phyloP scores from a whole-genome alignment of 441 rosid genomes.

The Gossypium trilobum region DNA sequence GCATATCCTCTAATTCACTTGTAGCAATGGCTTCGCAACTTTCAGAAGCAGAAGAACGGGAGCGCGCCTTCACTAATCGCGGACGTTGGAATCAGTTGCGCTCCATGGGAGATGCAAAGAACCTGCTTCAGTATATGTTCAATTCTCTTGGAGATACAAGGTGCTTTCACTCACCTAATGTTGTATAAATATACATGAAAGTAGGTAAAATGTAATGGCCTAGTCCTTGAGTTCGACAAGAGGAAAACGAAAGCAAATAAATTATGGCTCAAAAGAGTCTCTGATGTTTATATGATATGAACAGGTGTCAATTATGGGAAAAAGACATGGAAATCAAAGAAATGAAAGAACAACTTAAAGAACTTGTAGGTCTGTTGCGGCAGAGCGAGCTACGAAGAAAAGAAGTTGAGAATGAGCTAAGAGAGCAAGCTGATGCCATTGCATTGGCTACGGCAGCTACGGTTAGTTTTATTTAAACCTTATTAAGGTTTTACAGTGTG shows the following conservation, averaged over 20 bases:
- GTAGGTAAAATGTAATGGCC: too few relatives aligned
- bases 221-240: too few relatives aligned
- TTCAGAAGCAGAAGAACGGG: slow-evolving; percentile 95
- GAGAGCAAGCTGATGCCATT: slow-evolving; percentile 66
- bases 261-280: background rate
- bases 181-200: too few relatives aligned
- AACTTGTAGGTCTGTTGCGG: slow-evolving; percentile 60
- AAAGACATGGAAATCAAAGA: slow-evolving; percentile 76
- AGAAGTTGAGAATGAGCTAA: slow-evolving; percentile 76
- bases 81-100: slow-evolving; percentile 98
- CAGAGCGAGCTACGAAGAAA: slow-evolving; percentile 74
- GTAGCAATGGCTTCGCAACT: slow-evolving; percentile 99
- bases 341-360: slow-evolving; percentile 89
- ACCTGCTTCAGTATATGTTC: slow-evolving; percentile 88
- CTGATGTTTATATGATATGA: slow-evolving; percentile 3
- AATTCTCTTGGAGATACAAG: slow-evolving; percentile 77
- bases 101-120: slow-evolving; percentile 97
- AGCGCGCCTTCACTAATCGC: slow-evolving; percentile 72
- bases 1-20: slow-evolving; percentile 82
- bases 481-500: background rate
- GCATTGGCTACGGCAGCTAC: slow-evolving; percentile 59
- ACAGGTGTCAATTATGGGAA: slow-evolving; percentile 89
- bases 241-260: background rate
- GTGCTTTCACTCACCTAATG: slow-evolving; percentile 28
- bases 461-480: slow-evolving; percentile 27